These are phyloP conservation scores for Zea luxurians DNA, from an alignment of 176 grass and related monocot genomes.

Conservation along the genomic window DNA sequence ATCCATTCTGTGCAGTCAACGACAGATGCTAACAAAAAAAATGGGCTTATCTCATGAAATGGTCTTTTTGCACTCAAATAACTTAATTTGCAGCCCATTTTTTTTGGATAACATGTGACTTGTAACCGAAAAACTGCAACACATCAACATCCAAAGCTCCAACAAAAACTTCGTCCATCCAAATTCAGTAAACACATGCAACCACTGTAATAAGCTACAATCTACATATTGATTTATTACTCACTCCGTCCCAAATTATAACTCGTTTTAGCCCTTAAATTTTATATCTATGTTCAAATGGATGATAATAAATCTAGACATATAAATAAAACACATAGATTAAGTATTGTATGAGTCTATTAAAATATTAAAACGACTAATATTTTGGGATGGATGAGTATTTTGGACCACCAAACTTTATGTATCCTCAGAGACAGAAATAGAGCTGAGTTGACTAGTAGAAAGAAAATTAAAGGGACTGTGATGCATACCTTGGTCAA, in stretches of 20 bases:
- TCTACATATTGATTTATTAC: not conserved
- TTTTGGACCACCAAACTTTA: not conserved
- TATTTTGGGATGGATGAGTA: too few species aligned
- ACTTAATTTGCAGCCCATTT: not conserved
- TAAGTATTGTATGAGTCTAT: too few species aligned
- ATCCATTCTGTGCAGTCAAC: not conserved
- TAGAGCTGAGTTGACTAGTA: not conserved
- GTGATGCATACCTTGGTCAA: slow-evolving; percentile 11
- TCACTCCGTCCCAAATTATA: too few species aligned
- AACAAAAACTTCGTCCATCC: not conserved
- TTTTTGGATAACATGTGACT: not conserved
- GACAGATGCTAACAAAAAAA: not conserved
- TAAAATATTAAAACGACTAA: too few species aligned
- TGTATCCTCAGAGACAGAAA: not conserved
- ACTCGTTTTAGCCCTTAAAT: too few species aligned
- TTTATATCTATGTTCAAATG: too few species aligned
- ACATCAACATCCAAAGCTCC: slow-evolving; percentile 1
- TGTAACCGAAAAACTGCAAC: not conserved
- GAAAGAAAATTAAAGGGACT: not conserved
- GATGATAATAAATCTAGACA: too few species aligned
- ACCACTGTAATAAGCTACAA: not conserved
- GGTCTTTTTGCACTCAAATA: not conserved
- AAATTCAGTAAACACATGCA: not conserved
- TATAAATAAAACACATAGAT: too few species aligned
- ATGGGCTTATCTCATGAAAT: slow-evolving; percentile 29